Evolutionary conservation across 345 rosid genomes (phyloP), one percentile per base, ranked within the genome.

Genomic region (Eucalyptus pumila): DNA sequence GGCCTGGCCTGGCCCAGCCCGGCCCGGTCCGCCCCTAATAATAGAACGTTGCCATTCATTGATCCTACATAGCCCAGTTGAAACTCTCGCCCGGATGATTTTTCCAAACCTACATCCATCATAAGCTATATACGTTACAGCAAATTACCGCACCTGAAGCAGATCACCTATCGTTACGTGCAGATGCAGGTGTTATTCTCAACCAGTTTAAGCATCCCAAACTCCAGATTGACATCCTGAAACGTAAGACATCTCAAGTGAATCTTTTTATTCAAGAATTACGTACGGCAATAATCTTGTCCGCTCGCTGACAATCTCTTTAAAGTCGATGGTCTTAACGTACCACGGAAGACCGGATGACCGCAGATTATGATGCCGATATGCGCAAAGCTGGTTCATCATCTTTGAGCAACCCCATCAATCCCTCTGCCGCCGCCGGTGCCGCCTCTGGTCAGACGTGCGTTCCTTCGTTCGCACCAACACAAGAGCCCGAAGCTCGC

Each of bases 401-500:
- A 72, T 72, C 44, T 72, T 34, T 72, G 14, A 72, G 44, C 81
- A 0, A 9, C 81, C 81, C 24, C 81, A 40, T 72, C 23, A 9
- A 37, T 72, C 44, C 80, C 80, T 16, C 44, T 2, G 80, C 80
- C 80, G 80, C 0, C 26, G 44, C 81, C 13, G 26, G 81, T 34
- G 44, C 45, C 14, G 44, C 8, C 26, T 72, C 81, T 34, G 81
- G 44, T 19, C 0, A 34, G 44, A 72, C 8, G 45, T 0, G 12
- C 0, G 44, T 19, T 72, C 40, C 81, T 72, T 17, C 44, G 81
- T 72, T 69, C 44, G 89, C 44, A 91, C 94, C 93, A 92, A 94
- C 94, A 92, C 92, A 93, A 91, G 89, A 92, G 76, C 56, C 86
- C 91, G 86, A 94, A 89, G 27, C 94, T 95, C 16, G 91, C 85